Evolutionary conservation across 257 asterid genomes (phyloP).

Genomic region (Buddleja alternifolia): DNA sequence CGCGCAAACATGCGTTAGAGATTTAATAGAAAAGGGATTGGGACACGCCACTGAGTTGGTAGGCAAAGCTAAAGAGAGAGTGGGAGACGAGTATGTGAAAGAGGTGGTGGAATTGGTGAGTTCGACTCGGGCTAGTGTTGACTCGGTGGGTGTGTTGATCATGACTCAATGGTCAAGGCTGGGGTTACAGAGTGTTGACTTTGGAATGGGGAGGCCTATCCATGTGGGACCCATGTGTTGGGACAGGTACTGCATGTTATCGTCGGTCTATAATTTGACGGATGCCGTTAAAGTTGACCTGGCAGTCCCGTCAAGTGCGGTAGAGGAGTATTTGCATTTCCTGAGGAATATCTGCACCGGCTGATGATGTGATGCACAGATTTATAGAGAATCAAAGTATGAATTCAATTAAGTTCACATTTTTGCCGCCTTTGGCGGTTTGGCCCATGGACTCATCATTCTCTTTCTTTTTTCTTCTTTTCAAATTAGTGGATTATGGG

Average conservation of each 20-base stretch:
- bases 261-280: constrained; percentile 40
- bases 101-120: constrained; percentile 71
- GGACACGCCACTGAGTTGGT: constrained; percentile 43
- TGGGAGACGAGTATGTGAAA: constrained; percentile 54
- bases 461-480: too few relatives aligned
- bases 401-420: too few relatives aligned
- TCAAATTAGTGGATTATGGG: too few relatives aligned
- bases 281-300: constrained; percentile 52
- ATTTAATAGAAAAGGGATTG: constrained; percentile 43
- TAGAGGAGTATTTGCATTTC: constrained; percentile 51
- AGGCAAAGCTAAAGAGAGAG: constrained; percentile 56
- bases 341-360: constrained; percentile 28
- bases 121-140: constrained; percentile 38
- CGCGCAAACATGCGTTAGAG: constrained; percentile 42
- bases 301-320: constrained; percentile 55
- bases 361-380: too few relatives aligned
- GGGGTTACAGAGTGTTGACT: constrained; percentile 63
- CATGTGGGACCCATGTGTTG: constrained; percentile 60
- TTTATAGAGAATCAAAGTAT: too few relatives aligned
- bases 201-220: constrained; percentile 65
- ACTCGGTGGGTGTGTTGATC: constrained; percentile 70
- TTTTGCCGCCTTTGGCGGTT: too few relatives aligned
- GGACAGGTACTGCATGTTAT: constrained; percentile 55
- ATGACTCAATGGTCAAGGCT: constrained; percentile 77
- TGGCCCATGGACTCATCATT: too few relatives aligned